Base-by-base conservation (phyloP, 2,329 filamentous ascomycete species). In the Colletotrichum paranaense region DNA sequence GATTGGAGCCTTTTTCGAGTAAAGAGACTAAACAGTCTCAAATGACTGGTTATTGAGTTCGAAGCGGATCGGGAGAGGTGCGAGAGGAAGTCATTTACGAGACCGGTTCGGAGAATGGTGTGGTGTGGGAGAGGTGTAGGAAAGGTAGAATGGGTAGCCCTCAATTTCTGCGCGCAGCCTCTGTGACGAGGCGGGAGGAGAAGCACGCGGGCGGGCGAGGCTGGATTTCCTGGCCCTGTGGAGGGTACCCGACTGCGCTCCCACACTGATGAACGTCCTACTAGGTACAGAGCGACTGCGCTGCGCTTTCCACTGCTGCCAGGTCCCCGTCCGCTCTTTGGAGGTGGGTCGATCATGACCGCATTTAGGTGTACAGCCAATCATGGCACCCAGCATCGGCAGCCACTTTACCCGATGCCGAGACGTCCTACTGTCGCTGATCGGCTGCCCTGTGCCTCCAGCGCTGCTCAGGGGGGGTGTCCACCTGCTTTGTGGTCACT, bases 121-220 rank as follows among this genome's bases (percentile, higher is more conserved):
- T 65, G 58, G 62, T 66, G 56, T 67, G 71, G 66, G 66, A 24
- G 53, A 64, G 62, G 62, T 67, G 62, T 67, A 71, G 66, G 66
- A 24, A 35, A 60, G 67, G 58, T 67, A 57, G 66, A 42, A 64
- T 9, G 55, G 42, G 46, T 49, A 74, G 67, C 71, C 66, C 67
- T 75, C 73, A 75, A 75, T 75, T 74, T 75, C 73, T 74, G 73
- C 73, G 71, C 73, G 62, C 55, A 71, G 62, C 62, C 66, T 59
- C 57, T 75, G 66, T 69, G 74, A 75, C 68, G 68, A 75, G 74
- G 68, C 65, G 68, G 74, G 73, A 75, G 66, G 72, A 75, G 71
- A 71, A 67, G 24, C 65, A 71, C 66, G 67, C 73, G 57, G 67
- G 71, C 73, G 62, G 42, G 71, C 71, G 66, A 75, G 73, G 73